Evolutionary conservation across 2,329 filamentous ascomycete genomes (phyloP), one percentile per base, ranked within the genome.

Genomic region (Orbilia javanica): DNA sequence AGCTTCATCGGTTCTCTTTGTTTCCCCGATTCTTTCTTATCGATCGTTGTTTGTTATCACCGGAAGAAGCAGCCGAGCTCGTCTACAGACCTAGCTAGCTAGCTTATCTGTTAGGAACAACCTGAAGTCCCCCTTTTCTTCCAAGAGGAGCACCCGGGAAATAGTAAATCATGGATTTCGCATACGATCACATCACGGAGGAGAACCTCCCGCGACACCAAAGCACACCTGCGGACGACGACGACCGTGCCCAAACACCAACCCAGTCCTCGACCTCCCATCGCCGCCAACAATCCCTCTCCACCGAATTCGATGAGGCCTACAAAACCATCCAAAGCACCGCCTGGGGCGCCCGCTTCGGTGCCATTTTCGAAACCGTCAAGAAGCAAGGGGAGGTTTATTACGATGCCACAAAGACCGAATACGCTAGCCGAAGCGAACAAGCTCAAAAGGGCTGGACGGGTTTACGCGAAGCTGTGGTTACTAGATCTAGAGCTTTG

Each of bases 181-280:
- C 94, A 52, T 99, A 98, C 88, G 96, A 99, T 83, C 94, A 97
- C 84, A 97, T 98, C 82, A 91, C 93, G 83, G 93, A 97, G 86
- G 91, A 96, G 84, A 88, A 90, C 64, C 88, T 93, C 79, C 87
- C 89, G 44, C 88, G 89, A 81, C 87, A 90, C 72, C 83, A 86
- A 76, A 86, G 89, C 79, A 81, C 83, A 34, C 84, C 85, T 39
- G 86, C 87, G 80, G 85, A 86, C 79, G 85, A 86, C 50, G 84
- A 84, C 55, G 83, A 86, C 60, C 75, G 79, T 10, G 80, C 80
- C 85, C 70, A 89, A 39, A 65, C 81, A 27, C 70, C 83, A 53
- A 70, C 80, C 11, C 55, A 67, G 22, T 73, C 31, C 71, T 7
- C 79, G 70, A 4, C 81, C 80, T 55, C 79, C 80, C 77, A 72